These are phyloP conservation scores for Spiraea crenata DNA, from an alignment of 331 rosid genomes.

Conservation along the genomic window DNA sequence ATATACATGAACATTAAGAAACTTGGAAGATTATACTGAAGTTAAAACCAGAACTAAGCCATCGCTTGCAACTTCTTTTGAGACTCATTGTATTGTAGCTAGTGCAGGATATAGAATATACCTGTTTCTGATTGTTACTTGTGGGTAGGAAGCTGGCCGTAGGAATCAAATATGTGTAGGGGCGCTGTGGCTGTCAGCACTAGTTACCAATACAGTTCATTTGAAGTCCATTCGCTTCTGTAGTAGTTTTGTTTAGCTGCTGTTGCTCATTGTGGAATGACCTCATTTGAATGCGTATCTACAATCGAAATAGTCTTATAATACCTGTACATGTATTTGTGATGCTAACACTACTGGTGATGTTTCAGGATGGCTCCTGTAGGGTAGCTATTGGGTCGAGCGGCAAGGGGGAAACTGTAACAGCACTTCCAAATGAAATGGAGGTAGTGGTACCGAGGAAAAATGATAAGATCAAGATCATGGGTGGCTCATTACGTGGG, in stretches of 20 bases:
- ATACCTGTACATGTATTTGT: not conserved
- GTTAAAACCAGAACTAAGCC: not conserved
- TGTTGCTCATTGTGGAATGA: not conserved
- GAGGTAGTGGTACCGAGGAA: constrained; percentile 86
- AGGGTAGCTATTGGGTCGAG: constrained; percentile 69
- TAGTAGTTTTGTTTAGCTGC: not conserved
- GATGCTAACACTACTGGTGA: constrained; percentile 6
- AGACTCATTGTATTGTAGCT: not conserved
- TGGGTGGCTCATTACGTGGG: constrained; percentile 87
- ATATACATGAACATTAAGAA: not conserved
- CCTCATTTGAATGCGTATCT: not conserved
- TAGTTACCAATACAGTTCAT: no score
- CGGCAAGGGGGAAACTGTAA: constrained; percentile 69
- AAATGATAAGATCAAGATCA: constrained; percentile 76
- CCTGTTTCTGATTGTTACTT: not conserved
- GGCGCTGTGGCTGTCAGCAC: no score
- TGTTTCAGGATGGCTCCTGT: constrained; percentile 84
- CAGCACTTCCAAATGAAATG: constrained; percentile 63
- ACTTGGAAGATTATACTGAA: not conserved
- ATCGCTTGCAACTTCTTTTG: not conserved
- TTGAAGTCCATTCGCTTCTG: not conserved
- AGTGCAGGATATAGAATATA: not conserved
- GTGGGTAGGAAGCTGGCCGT: not conserved
- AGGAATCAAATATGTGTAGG: no score
- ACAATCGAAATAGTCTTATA: not conserved